Percentiles rank a stretch among this genome's conserved stretches.
Evolutionary conservation across 2,329 filamentous ascomycete species (phyloP).

Genomic region (Alternaria sp.): DNA sequence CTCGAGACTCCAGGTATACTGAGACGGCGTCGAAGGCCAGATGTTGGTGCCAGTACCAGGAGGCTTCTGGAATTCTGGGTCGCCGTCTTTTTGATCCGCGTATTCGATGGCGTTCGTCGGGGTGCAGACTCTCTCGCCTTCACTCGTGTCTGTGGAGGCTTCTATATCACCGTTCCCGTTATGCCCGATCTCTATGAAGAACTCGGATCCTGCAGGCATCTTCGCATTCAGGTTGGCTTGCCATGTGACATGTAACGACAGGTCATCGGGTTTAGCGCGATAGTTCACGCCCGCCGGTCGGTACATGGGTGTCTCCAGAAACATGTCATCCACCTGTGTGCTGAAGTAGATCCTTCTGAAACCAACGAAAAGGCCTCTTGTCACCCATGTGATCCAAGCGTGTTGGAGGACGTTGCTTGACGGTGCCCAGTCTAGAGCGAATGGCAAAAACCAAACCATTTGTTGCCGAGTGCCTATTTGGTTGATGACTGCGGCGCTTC

Average conservation of each 20-base stretch:
- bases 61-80: constrained; percentile 54
- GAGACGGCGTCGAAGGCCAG: constrained; percentile 50
- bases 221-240: constrained; percentile 35
- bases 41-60: constrained; percentile 47
- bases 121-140: constrained; percentile 31
- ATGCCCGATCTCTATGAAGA: constrained; percentile 46
- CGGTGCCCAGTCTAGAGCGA: constrained; percentile 59
- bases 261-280: constrained; percentile 51
- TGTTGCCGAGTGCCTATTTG: constrained; percentile 63
- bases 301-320: constrained; percentile 56
- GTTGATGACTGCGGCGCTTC: constrained; percentile 66
- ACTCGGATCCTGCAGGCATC: constrained; percentile 44
- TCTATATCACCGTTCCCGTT: constrained; percentile 50
- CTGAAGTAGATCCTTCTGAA: constrained; percentile 62
- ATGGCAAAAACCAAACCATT: constrained; percentile 67
- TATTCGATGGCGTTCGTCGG: constrained; percentile 49
- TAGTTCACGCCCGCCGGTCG: constrained; percentile 57
- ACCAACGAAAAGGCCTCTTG: constrained; percentile 64
- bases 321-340: constrained; percentile 69
- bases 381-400: constrained; percentile 68
- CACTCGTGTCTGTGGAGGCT: constrained; percentile 33
- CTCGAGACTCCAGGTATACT: constrained; percentile 57
- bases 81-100: constrained; percentile 47
- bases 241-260: constrained; percentile 39
- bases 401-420: constrained; percentile 67